A percentile compares a stretch with the other conserved stretches of the same genome.
Conservation (phyloP, 1,139 yeast species). For the Saccharomycopsis hybrid region DNA sequence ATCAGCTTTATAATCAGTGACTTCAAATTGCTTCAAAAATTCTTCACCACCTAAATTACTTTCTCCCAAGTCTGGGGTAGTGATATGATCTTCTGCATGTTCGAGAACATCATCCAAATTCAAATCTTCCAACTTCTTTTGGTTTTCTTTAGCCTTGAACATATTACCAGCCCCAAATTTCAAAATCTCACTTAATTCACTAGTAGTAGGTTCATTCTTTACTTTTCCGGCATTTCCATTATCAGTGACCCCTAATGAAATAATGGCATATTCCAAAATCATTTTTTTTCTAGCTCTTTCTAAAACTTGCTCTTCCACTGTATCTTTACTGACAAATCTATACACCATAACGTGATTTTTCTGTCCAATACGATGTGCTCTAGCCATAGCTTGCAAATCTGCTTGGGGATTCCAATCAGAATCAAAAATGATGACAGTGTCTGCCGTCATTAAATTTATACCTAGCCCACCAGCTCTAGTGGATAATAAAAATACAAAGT, state of each 20-base stretch:
- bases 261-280: constrained; percentile 96
- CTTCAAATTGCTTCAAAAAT: constrained; percentile 93
- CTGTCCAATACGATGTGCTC: constrained; percentile 99
- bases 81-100: constrained; percentile 95
- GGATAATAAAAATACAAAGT: constrained; percentile 82
- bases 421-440: constrained; percentile 93
- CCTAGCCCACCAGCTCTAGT: constrained; percentile 99
- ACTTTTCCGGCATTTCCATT: constrained; percentile 39
- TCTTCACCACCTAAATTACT: constrained; percentile 98
- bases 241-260: constrained; percentile 91
- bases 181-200: constrained; percentile 85
- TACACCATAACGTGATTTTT: constrained; percentile 96
- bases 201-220: constrained; percentile 69
- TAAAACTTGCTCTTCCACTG: constrained; percentile 93
- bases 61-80: constrained; percentile 95
- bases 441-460: constrained; percentile 97
- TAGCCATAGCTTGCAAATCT: constrained; percentile 98
- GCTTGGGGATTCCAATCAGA: constrained; percentile 99
- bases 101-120: constrained; percentile 92
- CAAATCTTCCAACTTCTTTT: constrained; percentile 90
- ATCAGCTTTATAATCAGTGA: constrained; percentile 97
- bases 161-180: constrained; percentile 98
- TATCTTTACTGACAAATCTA: constrained; percentile 92
- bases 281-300: constrained; percentile 97
- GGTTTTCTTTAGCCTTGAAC: constrained; percentile 91